Evolutionary conservation across 2,329 filamentous ascomycete genomes (phyloP).

Genomic region (Calonectria leucothoes): DNA sequence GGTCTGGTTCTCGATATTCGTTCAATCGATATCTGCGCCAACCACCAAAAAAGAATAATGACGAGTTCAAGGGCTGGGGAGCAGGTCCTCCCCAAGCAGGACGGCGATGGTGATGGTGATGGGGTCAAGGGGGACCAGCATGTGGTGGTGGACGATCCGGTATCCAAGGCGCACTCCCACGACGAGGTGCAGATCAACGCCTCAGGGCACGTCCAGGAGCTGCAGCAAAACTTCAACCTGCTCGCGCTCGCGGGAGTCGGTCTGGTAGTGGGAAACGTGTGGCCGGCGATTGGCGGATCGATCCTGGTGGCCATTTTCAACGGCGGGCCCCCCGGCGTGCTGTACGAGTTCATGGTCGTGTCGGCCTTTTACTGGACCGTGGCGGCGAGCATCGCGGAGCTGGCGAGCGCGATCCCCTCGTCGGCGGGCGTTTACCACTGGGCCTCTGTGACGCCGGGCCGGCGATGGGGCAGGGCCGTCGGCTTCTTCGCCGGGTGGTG

Average conservation of each 20-base stretch:
- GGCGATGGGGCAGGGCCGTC: constrained; percentile 60
- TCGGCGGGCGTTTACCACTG: constrained; percentile 72
- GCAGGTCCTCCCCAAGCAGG: constrained; percentile 18
- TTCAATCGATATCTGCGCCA: not conserved
- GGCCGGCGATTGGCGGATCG: constrained; percentile 57
- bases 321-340: constrained; percentile 70
- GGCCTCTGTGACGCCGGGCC: constrained; percentile 68
- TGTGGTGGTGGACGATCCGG: constrained; percentile 6
- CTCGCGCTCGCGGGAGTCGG: constrained; percentile 55
- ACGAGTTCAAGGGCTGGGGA: constrained; percentile 9
- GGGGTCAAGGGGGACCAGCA: constrained; percentile 17
- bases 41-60: constrained; percentile 9
- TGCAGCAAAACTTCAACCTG: constrained; percentile 53
- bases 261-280: constrained; percentile 56
- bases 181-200: constrained; percentile 48
- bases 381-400: constrained; percentile 68
- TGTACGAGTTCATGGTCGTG: constrained; percentile 68
- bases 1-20: not conserved
- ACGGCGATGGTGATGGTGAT: too few relatives aligned
- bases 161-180: constrained; percentile 12
- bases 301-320: constrained; percentile 66
- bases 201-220: constrained; percentile 54
- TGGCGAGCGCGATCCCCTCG: constrained; percentile 71
- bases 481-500: constrained; percentile 60
- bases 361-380: constrained; percentile 68